Evolutionary conservation across 2,329 filamentous ascomycete species (phyloP).

Genomic region (Phyllosticta citribraziliensis): DNA sequence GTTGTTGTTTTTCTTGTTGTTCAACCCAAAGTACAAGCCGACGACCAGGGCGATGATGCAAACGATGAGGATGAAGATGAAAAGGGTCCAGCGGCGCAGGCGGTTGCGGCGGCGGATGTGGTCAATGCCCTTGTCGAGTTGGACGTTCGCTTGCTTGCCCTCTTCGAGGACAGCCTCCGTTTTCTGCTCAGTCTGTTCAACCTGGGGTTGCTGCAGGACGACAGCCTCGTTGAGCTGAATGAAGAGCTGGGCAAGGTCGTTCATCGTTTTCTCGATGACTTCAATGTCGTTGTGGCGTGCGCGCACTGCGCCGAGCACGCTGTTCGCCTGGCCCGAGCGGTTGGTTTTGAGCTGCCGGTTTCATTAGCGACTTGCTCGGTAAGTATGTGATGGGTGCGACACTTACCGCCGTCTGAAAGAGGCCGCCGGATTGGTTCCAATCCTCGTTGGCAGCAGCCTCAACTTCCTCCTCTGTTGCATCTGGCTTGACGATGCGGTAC

Average conservation of each 20-base stretch:
- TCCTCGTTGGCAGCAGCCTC: constrained; percentile 58
- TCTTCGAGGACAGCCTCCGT: constrained; percentile 57
- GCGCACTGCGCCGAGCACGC: constrained; percentile 67
- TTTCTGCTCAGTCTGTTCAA: constrained; percentile 54
- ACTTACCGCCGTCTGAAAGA: constrained; percentile 72
- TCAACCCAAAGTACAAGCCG: constrained; percentile 39
- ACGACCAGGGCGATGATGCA: constrained; percentile 40
- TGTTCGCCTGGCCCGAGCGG: constrained; percentile 61
- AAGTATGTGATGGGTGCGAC: background rate
- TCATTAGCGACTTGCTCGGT: background rate
- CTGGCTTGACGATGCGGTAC: constrained; percentile 72
- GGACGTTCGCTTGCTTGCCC: constrained; percentile 57
- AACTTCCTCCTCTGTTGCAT: constrained; percentile 66
- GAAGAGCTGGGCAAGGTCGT: constrained; percentile 61
- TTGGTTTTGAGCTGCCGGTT: constrained; percentile 57
- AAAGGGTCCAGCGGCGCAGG: constrained; percentile 73
- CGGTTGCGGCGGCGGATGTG: constrained; percentile 58
- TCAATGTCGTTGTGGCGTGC: constrained; percentile 77
- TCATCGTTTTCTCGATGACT: constrained; percentile 66
- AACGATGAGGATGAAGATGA: constrained; percentile 43
- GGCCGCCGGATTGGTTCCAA: constrained; percentile 62
- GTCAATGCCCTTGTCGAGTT: constrained; percentile 59
- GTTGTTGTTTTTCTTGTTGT: constrained; percentile 13
- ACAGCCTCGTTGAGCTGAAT: constrained; percentile 65
- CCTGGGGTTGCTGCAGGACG: constrained; percentile 58